Evolutionary conservation across 805 yeast genomes (phyloP).

Genomic region (Yarrowia divulgata): DNA sequence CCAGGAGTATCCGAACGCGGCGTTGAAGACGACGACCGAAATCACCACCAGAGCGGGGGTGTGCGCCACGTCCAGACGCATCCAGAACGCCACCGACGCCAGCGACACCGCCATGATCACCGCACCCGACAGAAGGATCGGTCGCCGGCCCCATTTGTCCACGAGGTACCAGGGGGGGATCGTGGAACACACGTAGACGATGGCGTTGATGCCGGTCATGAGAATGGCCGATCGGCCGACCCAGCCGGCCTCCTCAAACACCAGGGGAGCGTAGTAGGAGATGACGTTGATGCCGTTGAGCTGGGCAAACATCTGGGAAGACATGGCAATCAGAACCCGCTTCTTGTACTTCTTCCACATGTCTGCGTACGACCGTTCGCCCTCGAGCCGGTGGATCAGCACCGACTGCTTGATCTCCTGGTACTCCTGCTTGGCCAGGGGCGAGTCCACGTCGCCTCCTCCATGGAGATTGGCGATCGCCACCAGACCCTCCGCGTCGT

Average conservation of each 20-base stretch:
- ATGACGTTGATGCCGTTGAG: constrained; percentile 92
- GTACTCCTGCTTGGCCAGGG: constrained; percentile 73
- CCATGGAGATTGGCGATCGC: constrained; percentile 85
- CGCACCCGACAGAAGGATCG: constrained; percentile 81
- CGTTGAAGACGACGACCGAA: constrained; percentile 79
- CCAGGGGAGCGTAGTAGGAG: constrained; percentile 91
- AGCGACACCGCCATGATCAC: constrained; percentile 78
- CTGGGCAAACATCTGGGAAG: constrained; percentile 92
- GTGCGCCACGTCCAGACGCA: constrained; percentile 57
- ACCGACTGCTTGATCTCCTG: constrained; percentile 83
- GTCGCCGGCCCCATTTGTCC: constrained; percentile 90
- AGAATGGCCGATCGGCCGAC: constrained; percentile 82
- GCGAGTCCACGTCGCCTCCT: constrained; percentile 75
- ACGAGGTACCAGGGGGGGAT: constrained; percentile 91
- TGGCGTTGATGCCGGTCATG: constrained; percentile 83
- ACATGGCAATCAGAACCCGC: constrained; percentile 85
- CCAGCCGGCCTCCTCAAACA: constrained; percentile 97
- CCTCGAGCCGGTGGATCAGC: constrained; percentile 76
- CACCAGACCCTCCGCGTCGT: constrained; percentile 79
- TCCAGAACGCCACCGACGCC: constrained; percentile 66
- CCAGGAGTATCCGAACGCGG: constrained; percentile 87
- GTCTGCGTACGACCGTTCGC: constrained; percentile 74
- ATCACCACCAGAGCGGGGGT: constrained; percentile 78
- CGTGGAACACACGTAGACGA: constrained; percentile 69
- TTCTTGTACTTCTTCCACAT: constrained; percentile 79